Percentiles rank a stretch among this genome's conserved stretches.
Conservation (phyloP, 164 flowering plant genomes). For the Cinnamomum chago region DNA sequence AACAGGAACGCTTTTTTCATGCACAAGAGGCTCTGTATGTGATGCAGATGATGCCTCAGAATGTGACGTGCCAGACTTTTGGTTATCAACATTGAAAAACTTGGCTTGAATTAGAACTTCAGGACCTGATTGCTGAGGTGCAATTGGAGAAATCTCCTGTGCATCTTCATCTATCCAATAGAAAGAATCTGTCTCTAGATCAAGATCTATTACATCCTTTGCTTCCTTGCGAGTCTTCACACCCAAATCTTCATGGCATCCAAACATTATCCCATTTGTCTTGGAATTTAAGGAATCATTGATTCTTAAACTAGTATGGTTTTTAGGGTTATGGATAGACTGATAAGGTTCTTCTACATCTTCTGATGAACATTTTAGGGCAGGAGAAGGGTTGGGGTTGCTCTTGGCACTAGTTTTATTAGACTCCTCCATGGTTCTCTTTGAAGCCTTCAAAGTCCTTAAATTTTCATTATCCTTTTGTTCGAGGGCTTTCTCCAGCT, state of each 20-base stretch:
- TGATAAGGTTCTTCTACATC: constrained; percentile 15
- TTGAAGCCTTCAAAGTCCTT: constrained; percentile 51
- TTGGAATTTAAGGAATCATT: constrained; percentile 9
- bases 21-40: constrained; percentile 10
- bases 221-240: constrained; percentile 7
- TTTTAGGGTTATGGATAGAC: constrained; percentile 10
- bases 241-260: constrained; percentile 12
- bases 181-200: constrained; percentile 19
- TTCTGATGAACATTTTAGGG: constrained; percentile 8
- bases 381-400: constrained; percentile 8
- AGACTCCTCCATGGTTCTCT: constrained; percentile 18
- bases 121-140: background rate
- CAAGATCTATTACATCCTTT: constrained; percentile 8
- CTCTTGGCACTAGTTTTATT: constrained; percentile 5
- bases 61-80: background rate
- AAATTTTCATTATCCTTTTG: constrained; percentile 63
- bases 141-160: constrained; percentile 8
- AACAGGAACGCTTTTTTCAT: constrained; percentile 2
- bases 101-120: constrained; percentile 11
- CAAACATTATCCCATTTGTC: constrained; percentile 9
- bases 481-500: constrained; percentile 65
- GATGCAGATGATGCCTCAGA: constrained; percentile 10
- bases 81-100: constrained; percentile 5
- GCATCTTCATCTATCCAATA: constrained; percentile 21
- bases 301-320: constrained; percentile 6